Evolutionary conservation across 805 yeast species (phyloP), one percentile per base, ranked within the genome.

Genomic region (Candida maltosa): DNA sequence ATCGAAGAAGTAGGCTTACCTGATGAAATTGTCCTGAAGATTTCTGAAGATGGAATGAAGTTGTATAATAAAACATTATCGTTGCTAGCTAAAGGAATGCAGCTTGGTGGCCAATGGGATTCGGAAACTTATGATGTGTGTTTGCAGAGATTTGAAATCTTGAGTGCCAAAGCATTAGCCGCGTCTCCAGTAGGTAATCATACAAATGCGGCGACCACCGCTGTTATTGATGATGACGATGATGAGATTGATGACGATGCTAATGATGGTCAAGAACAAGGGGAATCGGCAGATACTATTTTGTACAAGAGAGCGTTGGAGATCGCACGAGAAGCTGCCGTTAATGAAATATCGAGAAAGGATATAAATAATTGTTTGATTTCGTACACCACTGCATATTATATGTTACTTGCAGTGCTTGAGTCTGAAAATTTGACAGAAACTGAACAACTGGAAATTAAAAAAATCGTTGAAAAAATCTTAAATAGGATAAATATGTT

Each of bases 231-330:
- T 21, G 51, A 51, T 11, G 42, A 44, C 17, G 31, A 23, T 11
- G n/a, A n/a, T 12, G 12, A 25, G 35, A 32, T n/a, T 17, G 30
- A 17, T 14, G 28, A 16, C 11, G 22, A 17, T 17, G n/a, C n/a
- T n/a, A n/a, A n/a, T n/a, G 26, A 7, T 14, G 24, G 12, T 26
- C 16, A 14, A 25, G 16, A 11, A 11, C 3, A 6, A 6, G 18
- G 23, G 12, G 32, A 25, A 24, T 28, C 23, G 21, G 87, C 95
- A 3, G 97, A 91, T 56, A 85, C 85, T 52, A 69, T 89, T 45
- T 77, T 89, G 17, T 93, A 91, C 60, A 96, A 93, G 49, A 71
- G 97, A 32, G 97, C 97, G 2, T 71, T 91, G 51, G 97, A 91
- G 51, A 86, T 89, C 68, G 85, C 96, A 2, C 76, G 95, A 48